Base-by-base conservation (phyloP, 2,329 filamentous ascomycete genomes). In the Aspergillus quadrilineatus region DNA sequence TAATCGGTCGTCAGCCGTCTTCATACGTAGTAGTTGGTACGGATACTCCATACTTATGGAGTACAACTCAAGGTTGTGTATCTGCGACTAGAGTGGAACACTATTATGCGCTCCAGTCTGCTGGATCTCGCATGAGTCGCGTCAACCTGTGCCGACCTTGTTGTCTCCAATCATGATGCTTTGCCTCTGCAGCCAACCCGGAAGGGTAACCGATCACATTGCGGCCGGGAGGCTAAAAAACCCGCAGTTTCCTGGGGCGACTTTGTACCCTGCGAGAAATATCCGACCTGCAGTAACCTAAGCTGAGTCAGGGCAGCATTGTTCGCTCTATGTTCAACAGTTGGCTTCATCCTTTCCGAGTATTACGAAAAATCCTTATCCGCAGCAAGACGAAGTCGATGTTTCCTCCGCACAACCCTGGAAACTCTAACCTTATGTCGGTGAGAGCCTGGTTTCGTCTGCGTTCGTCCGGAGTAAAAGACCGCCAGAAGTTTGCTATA, bases 141-240 rank as follows among this genome's bases (percentile, higher is more conserved):
- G 34, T 36, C 34, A 39, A 14, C 6, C 22, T 7, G 6, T n/a
- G 17, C 6, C 34, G 12, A 37, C 34, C 12, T 37, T 37, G 34
- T 34, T 37, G 34, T 34, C 41, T 12, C 59, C 59, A 63, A 61
- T 61, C 52, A 63, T n/a, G 44, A 54, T 63, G 50, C 57, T 61
- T 58, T 61, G 8, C 32, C 41, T 28, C 53, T 63, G 61, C 59
- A 60, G 22, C 49, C 17, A 55, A 43, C 61, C 53, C 50, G 22
- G 55, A 58, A 52, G 44, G 59, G 59, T 43, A 61, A 61, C 45
- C 58, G 51, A 39, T 43, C 50, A 51, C 30, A 53, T 26, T 42
- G 26, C 37, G 43, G 15, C 22, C 44, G 17, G 48, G 48, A 37
- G 34, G 39, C 37, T 15, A 41, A 49, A 50, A 55, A 50, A 37